These are phyloP conservation scores for Sapria himalayana DNA, from an alignment of 345 rosid species.

Conservation along the genomic window DNA sequence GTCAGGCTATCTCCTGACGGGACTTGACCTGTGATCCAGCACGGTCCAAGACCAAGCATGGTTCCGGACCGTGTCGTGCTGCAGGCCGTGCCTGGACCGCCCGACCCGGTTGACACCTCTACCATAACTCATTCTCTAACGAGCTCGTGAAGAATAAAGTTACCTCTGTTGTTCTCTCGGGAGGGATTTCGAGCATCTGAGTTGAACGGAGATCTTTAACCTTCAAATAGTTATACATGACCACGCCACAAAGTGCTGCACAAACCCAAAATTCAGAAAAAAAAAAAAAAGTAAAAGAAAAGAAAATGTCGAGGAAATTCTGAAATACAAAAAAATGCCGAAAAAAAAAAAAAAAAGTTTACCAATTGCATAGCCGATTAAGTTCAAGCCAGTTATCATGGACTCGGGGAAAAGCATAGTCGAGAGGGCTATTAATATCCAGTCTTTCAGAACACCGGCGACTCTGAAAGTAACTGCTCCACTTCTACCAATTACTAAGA, in stretches of 20 bases:
- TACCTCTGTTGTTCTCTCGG: constrained; percentile 82
- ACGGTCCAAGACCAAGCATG: no score
- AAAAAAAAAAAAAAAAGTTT: constrained; percentile 7
- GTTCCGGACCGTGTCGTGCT: no score
- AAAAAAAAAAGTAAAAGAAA: not conserved
- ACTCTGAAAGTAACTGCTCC: constrained; percentile 90
- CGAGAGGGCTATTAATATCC: constrained; percentile 93
- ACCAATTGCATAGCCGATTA: constrained; percentile 90
- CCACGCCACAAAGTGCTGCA: constrained; percentile 85
- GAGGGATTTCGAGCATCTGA: constrained; percentile 43
- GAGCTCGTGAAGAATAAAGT: no score
- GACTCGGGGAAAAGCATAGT: constrained; percentile 84
- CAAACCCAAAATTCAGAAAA: no score
- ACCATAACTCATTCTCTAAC: no score
- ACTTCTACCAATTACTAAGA: constrained; percentile 85
- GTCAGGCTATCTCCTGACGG: no score
- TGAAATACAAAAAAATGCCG: not conserved
- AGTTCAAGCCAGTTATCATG: constrained; percentile 75
- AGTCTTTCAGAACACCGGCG: constrained; percentile 91
- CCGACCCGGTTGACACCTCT: no score
- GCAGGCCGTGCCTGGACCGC: no score
- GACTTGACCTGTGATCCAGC: no score
- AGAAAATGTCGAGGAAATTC: not conserved
- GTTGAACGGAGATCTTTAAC: constrained; percentile 56
- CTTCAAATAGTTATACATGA: constrained; percentile 82